Percentiles rank a stretch among this genome's conserved stretches.
Evolutionary conservation across 2,329 filamentous ascomycete species (phyloP).

Genomic region (Stemphylium vesicarium): DNA sequence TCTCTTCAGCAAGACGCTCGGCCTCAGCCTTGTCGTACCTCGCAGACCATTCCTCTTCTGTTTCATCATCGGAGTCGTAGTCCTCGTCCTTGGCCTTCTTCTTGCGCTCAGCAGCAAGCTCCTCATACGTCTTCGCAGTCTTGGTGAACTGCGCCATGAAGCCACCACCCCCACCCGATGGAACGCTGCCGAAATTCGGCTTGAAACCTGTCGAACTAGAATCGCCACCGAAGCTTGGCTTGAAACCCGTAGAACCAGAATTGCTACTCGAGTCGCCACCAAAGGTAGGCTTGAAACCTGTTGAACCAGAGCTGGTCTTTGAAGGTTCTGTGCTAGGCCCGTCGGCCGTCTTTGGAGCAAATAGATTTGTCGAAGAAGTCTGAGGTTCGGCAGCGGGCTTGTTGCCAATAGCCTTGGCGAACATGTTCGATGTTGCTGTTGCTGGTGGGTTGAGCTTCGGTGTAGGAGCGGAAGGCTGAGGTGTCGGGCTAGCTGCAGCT

Average conservation of each 20-base stretch:
- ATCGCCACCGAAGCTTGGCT: slow-evolving; percentile 20
- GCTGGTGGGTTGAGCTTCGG: slow-evolving; percentile 25
- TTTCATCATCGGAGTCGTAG: slow-evolving; percentile 47
- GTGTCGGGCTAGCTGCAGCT: slow-evolving; percentile 26
- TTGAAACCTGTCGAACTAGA: slow-evolving; percentile 18
- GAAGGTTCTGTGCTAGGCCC: slow-evolving; percentile 10
- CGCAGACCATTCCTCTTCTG: slow-evolving; percentile 41
- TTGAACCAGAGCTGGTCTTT: slow-evolving; percentile 10
- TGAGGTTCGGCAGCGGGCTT: slow-evolving; percentile 23
- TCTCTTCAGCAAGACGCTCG: slow-evolving; percentile 36
- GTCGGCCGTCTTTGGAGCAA: slow-evolving; percentile 16
- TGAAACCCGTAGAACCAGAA: slow-evolving; percentile 14
- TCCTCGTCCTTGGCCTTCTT: slow-evolving; percentile 45
- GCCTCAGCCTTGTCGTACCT: slow-evolving; percentile 41
- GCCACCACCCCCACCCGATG: slow-evolving; percentile 17
- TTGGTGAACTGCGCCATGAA: slow-evolving; percentile 41
- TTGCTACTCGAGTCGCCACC: slow-evolving; percentile 13
- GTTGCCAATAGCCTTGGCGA: slow-evolving; percentile 31
- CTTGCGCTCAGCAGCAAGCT: slow-evolving; percentile 44
- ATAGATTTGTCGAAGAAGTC: slow-evolving; percentile 19
- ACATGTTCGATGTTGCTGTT: slow-evolving; percentile 32
- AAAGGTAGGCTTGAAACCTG: slow-evolving; percentile 25
- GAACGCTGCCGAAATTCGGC: slow-evolving; percentile 14
- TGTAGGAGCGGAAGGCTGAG: slow-evolving; percentile 23
- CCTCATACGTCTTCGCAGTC: slow-evolving; percentile 39